Evolutionary conservation across 805 yeast genomes (phyloP), one percentile per base, ranked within the genome.

Genomic region (Grigorovia humatica): DNA sequence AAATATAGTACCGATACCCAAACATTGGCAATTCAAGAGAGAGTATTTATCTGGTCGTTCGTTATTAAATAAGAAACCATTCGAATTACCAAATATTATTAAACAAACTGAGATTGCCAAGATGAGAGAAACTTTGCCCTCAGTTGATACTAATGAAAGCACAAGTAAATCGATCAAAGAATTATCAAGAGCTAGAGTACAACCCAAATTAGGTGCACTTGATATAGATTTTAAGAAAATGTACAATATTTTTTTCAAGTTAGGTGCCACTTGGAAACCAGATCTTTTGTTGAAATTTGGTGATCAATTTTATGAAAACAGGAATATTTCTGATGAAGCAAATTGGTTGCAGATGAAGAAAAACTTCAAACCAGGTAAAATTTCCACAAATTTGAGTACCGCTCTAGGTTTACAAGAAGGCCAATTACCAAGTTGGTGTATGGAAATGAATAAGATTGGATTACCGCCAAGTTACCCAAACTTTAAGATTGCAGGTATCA

Each of bases 181-280:
- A 60, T 75, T 78, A 61, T 83, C 83, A 65, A 75, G 97, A 55
- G 91, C 86, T 52, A 74, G 85, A 49, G 95, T 89, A 0, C 96
- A 88, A 65, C 96, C 96, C 0, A 88, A 87, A 63, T 74, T 88
- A 81, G 95, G 95, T 1, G 74, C 81, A 49, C 66, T 91, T 20
- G 98, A 91, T 64, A 77, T 93, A 23, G 97, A 91, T 66, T 90
- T 85, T 63, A 83, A 79, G 55, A 85, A 81, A 56, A 67, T 91
- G 19, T 82, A 88, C 62, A 86, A 87, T 64, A 96, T 96, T 0
- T 90, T 91, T 61, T 90, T 88, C 75, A 83, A 83, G 62, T 71
- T 77, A 59, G 96, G 91, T 60, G 73, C 82, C 0, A 53, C 57
- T 30, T 67, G 70, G 70, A 83, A 81, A 58, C 97, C 97, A 0